These are phyloP conservation scores for Clavulina sp. DNA, from an alignment of 768 basidiomycete genomes.

Conservation along the genomic window DNA sequence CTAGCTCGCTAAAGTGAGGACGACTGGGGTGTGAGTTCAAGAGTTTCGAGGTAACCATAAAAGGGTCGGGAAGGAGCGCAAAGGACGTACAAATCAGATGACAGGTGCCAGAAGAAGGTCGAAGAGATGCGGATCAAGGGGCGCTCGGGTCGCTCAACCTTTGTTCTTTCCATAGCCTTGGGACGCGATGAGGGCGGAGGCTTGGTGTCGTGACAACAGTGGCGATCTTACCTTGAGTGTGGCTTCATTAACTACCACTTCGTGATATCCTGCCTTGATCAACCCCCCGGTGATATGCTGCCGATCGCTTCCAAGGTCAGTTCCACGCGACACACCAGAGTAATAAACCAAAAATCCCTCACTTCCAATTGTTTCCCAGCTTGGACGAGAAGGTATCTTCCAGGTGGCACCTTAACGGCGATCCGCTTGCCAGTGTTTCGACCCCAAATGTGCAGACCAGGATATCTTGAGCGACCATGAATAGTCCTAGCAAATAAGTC, in stretches of 20 bases:
- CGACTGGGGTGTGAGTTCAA: too few relatives aligned
- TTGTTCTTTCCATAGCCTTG: conserved; percentile 48
- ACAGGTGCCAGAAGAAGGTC: conserved; percentile 91
- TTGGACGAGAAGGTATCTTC: conserved; percentile 74
- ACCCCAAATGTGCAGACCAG: conserved; percentile 87
- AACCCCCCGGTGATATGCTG: conserved; percentile 27
- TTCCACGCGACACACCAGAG: conserved; percentile 6
- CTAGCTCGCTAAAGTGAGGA: conserved; percentile 27
- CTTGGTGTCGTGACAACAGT: not conserved
- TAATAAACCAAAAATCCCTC: not conserved
- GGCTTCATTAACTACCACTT: conserved; percentile 75
- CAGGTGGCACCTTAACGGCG: conserved; percentile 57
- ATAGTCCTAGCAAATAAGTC: conserved; percentile 36
- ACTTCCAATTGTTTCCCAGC: conserved; percentile 88
- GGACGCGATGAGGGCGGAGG: not conserved
- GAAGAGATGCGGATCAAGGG: conserved; percentile 90
- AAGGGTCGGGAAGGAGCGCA: too few relatives aligned
- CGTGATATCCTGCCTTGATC: conserved; percentile 86
- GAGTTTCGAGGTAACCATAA: too few relatives aligned
- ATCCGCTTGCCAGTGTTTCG: conserved; percentile 85
- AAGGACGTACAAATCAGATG: conserved; percentile 47
- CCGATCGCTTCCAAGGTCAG: conserved; percentile 6
- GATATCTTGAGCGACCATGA: conserved; percentile 70
- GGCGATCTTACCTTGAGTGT: conserved; percentile 44
- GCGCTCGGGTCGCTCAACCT: conserved; percentile 42